Evolutionary conservation across 2,329 filamentous ascomycete genomes (phyloP), one percentile per base, ranked within the genome.

Genomic region (Aspergillus aculeatinus): DNA sequence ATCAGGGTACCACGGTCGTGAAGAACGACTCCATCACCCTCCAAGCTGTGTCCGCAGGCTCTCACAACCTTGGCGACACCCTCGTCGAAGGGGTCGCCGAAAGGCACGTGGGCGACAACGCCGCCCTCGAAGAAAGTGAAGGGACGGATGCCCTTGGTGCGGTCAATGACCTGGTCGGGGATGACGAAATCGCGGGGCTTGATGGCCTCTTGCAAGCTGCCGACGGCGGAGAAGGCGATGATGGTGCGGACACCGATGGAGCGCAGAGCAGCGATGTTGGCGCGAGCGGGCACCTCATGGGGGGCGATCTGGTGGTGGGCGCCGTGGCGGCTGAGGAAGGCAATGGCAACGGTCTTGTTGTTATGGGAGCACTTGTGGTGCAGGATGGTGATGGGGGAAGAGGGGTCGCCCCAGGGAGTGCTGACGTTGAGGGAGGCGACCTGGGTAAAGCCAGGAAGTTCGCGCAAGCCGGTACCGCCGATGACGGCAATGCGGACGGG

Each of bases 221-320:
- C 95, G 59, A 99, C 95, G 52, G 95, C 95, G 65, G 89, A 94
- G 82, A 99, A 99, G 65, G 94, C 92, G 73, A 99, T 91, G 75
- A 98, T 86, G 74, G 87, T 90, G 71, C 93, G 88, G 50, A 98
- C 95, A 67, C 95, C 95, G 62, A 99, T 83, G 70, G 86, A 88
- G 66, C 95, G 89, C 64, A 99, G 83, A n/a, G 95, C 95, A n/a
- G 95, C 94, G 71, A 99, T 96, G 82, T 98, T 99, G 78, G 95
- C 95, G 65, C 91, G 91, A 66, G 88, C 86, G 61, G 93, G 92
- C n/a, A 99, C 90, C 79, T 99, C 95, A 74, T 97, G 93, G 0
- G 95, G 95, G 5, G 93, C 92, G 67, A 90, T 84, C 77, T 97
- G 86, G 81, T 99, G 95, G 84, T 95, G 83, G 12, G 87, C 75